Evolutionary conservation across 495 filamentous ascomycete genomes (phyloP), one percentile per base, ranked within the genome.

Genomic region (Talaromyces ruber): DNA sequence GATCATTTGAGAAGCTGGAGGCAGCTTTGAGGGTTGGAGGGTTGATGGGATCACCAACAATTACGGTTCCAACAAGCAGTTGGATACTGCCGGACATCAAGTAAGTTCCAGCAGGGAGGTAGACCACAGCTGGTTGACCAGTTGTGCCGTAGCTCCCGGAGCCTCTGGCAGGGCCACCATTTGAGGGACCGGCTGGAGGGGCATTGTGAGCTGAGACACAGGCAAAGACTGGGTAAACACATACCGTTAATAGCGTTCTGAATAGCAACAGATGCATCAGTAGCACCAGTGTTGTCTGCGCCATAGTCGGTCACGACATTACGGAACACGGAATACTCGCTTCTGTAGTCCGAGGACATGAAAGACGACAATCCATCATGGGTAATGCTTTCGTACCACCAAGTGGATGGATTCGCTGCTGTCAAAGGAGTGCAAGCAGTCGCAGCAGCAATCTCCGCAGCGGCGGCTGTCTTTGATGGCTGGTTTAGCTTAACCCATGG

Each of bases 61-160:
- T 65, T 24, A 80, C 68, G 0, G 80, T 83, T 8, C 74, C 74
- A 2, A 81, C 68, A 6, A 72, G 75, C 52, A 78, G 66, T 21
- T 74, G 71, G 12, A 83, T 54, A 5, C 74, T 73, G 32, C 65
- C 68, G 29, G 64, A 66, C 22, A 84, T 59, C 8, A 68, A 58
- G 37, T 84, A 84, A 4, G 69, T 75, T 6, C 81, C 81, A 0
- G 71, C 68, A 7, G 81, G 81, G 7, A 84, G 65, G 60, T 77
- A 84, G 6, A 84, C 73, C 14, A 80, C 68, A 2, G 81, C 81
- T 1, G 81, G 81, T 39, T 75, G 72, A 0, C 79, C 75, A 1
- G 80, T 81, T 9, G 72, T 75, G 6, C 80, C 80, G 12, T 75
- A 72, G 7, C 34, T 61, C 14, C 70, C 64, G 6, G 68, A 67